Evolutionary conservation across 805 yeast genomes (phyloP).

Genomic region (Saccharomycopsis synnaedendra): DNA sequence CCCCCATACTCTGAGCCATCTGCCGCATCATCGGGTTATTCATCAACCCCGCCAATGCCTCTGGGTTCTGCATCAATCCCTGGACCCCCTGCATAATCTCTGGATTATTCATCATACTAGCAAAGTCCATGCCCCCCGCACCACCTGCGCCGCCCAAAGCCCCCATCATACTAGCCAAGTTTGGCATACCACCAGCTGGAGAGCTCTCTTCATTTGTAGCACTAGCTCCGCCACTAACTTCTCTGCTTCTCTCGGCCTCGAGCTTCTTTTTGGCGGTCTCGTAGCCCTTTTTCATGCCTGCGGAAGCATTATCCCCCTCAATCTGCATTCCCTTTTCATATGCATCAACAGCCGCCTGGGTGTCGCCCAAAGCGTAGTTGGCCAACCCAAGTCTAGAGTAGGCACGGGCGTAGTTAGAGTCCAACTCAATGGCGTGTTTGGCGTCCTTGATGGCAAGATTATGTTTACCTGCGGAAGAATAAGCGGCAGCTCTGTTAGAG

Average conservation of each 20-base stretch:
- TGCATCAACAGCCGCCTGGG: constrained; percentile 82
- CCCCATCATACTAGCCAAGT: constrained; percentile 49
- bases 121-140: constrained; percentile 60
- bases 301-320: constrained; percentile 78
- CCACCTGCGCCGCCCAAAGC: constrained; percentile 36
- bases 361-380: constrained; percentile 86
- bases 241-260: constrained; percentile 53
- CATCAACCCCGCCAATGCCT: constrained; percentile 62
- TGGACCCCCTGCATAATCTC: constrained; percentile 84
- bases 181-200: constrained; percentile 51
- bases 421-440: constrained; percentile 61
- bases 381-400: constrained; percentile 94
- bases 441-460: constrained; percentile 79
- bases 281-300: constrained; percentile 85
- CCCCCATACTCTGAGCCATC: constrained; percentile 71
- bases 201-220: constrained; percentile 21
- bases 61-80: constrained; percentile 78
- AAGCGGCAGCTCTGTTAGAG: constrained; percentile 96
- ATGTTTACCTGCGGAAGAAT: constrained; percentile 66
- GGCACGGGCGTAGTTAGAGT: constrained; percentile 80
- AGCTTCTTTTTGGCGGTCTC: constrained; percentile 88
- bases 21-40: constrained; percentile 68
- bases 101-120: constrained; percentile 78
- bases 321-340: constrained; percentile 78
- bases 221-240: constrained; percentile 22